phyloP scores from a whole-genome alignment of 108 stramenopile species.

The Ochromonas danica region DNA sequence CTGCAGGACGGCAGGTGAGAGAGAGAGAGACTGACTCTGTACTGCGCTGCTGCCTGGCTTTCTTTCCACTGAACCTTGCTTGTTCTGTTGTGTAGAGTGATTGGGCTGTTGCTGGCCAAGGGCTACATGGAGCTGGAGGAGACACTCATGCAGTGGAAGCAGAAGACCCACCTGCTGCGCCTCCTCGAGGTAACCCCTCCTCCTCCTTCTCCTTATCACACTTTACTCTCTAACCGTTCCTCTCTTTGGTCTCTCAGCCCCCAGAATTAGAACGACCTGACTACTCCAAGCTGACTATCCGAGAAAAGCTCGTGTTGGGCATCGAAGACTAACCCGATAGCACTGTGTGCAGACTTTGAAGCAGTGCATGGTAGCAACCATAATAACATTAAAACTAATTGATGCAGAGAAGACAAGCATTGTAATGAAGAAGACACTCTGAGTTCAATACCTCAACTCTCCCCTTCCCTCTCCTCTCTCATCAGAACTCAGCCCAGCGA shows the following conservation, averaged over 20 bases:
- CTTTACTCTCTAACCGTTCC: not conserved
- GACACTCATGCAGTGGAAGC: slow-evolving; percentile 84
- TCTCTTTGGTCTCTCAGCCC: not conserved
- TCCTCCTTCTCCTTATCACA: not conserved
- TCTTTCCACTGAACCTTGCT: not conserved
- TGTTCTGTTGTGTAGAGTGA: slow-evolving; percentile 50
- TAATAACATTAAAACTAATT: too few species aligned
- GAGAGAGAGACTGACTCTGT: not conserved
- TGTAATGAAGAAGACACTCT: too few species aligned
- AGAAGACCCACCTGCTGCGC: slow-evolving; percentile 75
- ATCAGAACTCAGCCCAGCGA: too few species aligned
- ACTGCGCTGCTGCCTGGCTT: not conserved
- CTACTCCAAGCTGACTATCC: not conserved
- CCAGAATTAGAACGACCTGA: not conserved
- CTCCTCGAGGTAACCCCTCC: slow-evolving; percentile 60
- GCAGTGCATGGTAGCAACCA: too few species aligned
- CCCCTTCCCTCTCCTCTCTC: too few species aligned
- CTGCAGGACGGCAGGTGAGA: slow-evolving; percentile 62
- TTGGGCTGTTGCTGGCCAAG: slow-evolving; percentile 76
- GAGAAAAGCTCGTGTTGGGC: slow-evolving; percentile 7
- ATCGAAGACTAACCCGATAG: not conserved
- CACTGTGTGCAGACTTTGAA: too few species aligned
- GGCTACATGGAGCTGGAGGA: slow-evolving; percentile 85
- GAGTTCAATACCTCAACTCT: too few species aligned
- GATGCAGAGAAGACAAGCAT: too few species aligned